Conservation (phyloP, 106 monocot species). For the Allium cepa region DNA sequence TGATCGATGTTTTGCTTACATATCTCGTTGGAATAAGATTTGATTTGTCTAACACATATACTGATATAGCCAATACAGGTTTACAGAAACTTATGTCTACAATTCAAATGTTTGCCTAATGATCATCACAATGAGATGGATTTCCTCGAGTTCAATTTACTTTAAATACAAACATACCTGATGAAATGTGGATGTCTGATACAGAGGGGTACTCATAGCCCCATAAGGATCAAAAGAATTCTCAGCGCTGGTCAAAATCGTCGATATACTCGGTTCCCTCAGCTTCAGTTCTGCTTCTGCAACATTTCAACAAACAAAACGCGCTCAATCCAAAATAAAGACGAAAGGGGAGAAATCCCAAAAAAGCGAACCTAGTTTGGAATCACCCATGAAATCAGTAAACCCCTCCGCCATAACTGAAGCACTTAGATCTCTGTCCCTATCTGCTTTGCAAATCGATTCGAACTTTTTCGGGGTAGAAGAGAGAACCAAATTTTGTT, state of each 20-base stretch:
- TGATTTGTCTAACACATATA: too few species aligned
- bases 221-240: constrained; percentile 86
- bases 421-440: constrained; percentile 12
- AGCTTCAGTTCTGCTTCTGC: constrained; percentile 25
- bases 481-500: not conserved
- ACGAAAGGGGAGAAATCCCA: not conserved
- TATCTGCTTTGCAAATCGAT: constrained; percentile 6
- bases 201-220: constrained; percentile 85
- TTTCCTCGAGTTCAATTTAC: too few species aligned
- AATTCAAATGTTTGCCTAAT: too few species aligned
- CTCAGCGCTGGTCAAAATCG: constrained; percentile 60
- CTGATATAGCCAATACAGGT: too few species aligned
- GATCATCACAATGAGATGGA: too few species aligned
- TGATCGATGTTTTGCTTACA: too few species aligned
- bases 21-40: too few species aligned
- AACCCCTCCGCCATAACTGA: constrained; percentile 17
- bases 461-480: constrained; percentile 7
- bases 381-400: constrained; percentile 20
- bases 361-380: constrained; percentile 8
- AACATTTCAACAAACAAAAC: not conserved
- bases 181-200: constrained; percentile 94
- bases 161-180: constrained; percentile 38
- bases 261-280: constrained; percentile 82
- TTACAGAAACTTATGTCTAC: too few species aligned
- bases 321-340: not conserved